phyloP scores from a whole-genome alignment of 169 alveolate species.

The Plasmodium reichenowi region DNA sequence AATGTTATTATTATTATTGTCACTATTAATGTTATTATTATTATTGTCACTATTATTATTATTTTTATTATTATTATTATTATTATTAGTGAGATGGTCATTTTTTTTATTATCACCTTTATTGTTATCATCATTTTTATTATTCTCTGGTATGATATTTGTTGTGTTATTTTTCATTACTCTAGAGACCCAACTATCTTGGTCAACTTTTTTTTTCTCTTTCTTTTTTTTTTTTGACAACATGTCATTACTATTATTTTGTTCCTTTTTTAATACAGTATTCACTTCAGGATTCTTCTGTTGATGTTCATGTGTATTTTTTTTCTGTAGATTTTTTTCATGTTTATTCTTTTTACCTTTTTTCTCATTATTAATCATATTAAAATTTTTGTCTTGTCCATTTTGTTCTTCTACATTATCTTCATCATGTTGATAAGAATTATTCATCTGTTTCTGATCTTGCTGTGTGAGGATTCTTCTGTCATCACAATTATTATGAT shows the following conservation, averaged over 20 bases:
- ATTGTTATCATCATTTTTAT: background rate
- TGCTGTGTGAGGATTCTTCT: background rate
- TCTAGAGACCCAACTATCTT: constrained; percentile 67
- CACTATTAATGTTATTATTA: background rate
- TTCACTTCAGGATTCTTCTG: constrained; percentile 15
- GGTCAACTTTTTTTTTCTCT: constrained; percentile 38
- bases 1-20: background rate
- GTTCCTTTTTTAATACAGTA: constrained; percentile 22
- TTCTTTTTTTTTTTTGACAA: constrained; percentile 16
- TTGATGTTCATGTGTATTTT: background rate
- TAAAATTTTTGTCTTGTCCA: background rate
- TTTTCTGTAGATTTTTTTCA: constrained; percentile 31
- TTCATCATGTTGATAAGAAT: background rate
- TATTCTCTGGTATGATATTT: background rate
- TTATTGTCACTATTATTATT: background rate
- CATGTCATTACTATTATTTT: background rate
- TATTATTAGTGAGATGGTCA: background rate
- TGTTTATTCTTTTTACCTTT: constrained; percentile 24
- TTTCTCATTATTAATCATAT: background rate
- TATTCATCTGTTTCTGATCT: background rate
- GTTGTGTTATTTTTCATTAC: constrained; percentile 38
- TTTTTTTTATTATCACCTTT: background rate
- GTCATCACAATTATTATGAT: background rate
- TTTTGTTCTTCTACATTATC: constrained; percentile 4
- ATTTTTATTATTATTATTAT: background rate